A percentile compares a stretch with the other conserved stretches of the same genome.
Conservation (phyloP, 306 rosid genomes). For the Inga laurina region DNA sequence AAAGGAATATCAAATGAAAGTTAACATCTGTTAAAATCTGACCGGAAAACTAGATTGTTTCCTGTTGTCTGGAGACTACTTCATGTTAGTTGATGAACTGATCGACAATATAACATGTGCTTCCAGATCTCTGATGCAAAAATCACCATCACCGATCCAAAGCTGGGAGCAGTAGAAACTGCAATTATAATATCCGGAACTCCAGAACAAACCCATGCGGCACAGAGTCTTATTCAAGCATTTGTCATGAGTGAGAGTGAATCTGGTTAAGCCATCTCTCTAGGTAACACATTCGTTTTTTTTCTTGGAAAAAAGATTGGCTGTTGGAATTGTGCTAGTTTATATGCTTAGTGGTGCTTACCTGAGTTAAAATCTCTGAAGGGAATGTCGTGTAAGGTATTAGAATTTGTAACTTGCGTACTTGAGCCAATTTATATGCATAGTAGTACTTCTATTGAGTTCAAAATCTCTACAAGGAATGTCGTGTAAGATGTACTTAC, state of each 20-base stretch:
- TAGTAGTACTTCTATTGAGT: conserved; percentile 1
- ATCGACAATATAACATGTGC: conserved; percentile 27
- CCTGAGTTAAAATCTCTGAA: conserved; percentile 24
- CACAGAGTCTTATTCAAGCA: conserved; percentile 98
- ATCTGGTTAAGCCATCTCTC: conserved; percentile 53
- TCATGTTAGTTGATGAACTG: conserved; percentile 30
- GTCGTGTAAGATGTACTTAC: conserved; percentile 12
- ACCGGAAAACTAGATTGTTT: conserved; percentile 13
- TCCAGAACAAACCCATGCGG: conserved; percentile 98
- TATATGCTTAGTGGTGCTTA: conserved; percentile 20
- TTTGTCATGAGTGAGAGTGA: conserved; percentile 89
- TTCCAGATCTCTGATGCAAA: conserved; percentile 95
- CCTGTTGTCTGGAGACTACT: neutral
- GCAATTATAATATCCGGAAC: conserved; percentile 87
- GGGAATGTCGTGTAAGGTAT: conserved; percentile 33
- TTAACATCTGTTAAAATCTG: conserved; percentile 3
- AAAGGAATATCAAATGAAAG: neutral
- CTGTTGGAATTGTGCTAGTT: conserved; percentile 21
- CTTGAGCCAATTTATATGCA: conserved; percentile 15
- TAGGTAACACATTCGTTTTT: conserved; percentile 46
- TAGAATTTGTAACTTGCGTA: conserved; percentile 31
- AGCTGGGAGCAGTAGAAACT: conserved; percentile 90
- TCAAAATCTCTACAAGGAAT: conserved; percentile 29
- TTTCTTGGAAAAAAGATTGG: neutral
- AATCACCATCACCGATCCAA: conserved; percentile 77